Base-by-base conservation (phyloP, 768 basidiomycete species). In the Tricholoma saponaceum region DNA sequence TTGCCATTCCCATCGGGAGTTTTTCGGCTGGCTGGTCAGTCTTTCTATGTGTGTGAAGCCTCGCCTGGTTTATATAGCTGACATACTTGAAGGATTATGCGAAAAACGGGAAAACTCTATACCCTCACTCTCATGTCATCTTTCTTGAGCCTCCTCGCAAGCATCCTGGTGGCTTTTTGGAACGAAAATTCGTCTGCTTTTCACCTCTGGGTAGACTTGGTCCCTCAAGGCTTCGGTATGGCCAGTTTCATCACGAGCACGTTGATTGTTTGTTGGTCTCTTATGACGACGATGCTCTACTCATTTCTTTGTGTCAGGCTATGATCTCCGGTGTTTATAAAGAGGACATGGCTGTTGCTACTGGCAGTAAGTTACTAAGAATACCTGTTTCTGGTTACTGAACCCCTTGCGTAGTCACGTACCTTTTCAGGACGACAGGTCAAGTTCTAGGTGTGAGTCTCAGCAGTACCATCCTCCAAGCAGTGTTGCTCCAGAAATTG, bases 401-500 rank as follows among this genome's bases (percentile, higher is more conserved):
- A 54, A 37, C 22, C 13, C 33, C 33, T 51, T 35, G 35, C 54
- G 16, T 64, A 96, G 94, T 95, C 65, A 91, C 90, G 30, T 98
- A 98, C 72, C 79, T 97, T 49, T 96, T 95, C 78, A 79, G 95
- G 61, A 95, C 93, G 7, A 90, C 92, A 16, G 95, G 95, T 2
- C 96, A 98, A 76, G 97, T 97, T 22, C 80, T 98, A 55, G 97
- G 96, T 33, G 96, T 99, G 54, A 90, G 91, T 64, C 75, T 95
- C 47, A 87, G 86, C 63, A 91, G 93, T 20, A 88, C 92, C 0
- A 70, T 98, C 25, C 74, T 95, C 30, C 96, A 99, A 72, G 81
- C 83, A 5, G 79, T 96, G 33, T 78, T 99, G 39, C 73, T 86
- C 26, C 70, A 76, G 50, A 84, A 90, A 66, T 76, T 99, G 55